Conservation (phyloP, 768 basidiomycete genomes). For the Lentinula edodes region DNA sequence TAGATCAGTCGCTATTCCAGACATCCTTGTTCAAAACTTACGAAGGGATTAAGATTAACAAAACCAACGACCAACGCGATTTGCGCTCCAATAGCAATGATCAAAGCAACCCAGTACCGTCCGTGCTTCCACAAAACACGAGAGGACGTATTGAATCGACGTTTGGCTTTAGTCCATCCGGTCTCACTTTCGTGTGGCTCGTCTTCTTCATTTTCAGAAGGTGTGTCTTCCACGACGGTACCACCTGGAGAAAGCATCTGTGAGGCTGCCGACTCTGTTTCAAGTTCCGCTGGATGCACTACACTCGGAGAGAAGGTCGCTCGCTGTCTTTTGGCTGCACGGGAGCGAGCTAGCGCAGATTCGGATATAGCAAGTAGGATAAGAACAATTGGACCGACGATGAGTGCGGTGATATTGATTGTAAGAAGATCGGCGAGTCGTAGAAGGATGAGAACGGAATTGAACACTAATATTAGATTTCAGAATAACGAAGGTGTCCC, state of each 20-base stretch:
- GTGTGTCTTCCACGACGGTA: not conserved
- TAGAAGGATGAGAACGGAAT: slow-evolving; percentile 47
- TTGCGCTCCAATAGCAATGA: slow-evolving; percentile 40
- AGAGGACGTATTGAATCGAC: slow-evolving; percentile 10
- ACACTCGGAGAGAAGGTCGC: not conserved
- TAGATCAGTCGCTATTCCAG: not conserved
- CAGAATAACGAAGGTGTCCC: not conserved
- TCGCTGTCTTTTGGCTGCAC: not conserved
- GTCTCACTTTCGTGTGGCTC: slow-evolving; percentile 13
- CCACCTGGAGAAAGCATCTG: not conserved
- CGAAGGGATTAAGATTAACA: slow-evolving; percentile 57
- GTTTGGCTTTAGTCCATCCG: slow-evolving; percentile 18
- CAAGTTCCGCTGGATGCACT: slow-evolving; percentile 11
- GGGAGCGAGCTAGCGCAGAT: slow-evolving; percentile 12
- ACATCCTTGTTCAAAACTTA: slow-evolving; percentile 27
- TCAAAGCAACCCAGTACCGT: slow-evolving; percentile 59
- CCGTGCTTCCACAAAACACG: slow-evolving; percentile 40
- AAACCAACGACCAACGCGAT: slow-evolving; percentile 42
- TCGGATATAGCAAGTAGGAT: slow-evolving; percentile 33
- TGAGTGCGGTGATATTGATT: slow-evolving; percentile 53
- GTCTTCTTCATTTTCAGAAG: not conserved
- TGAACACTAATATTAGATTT: slow-evolving; percentile 46
- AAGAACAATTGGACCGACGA: slow-evolving; percentile 56
- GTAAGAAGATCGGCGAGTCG: slow-evolving; percentile 44
- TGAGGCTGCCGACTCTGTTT: not conserved